Base-by-base conservation (phyloP, 768 basidiomycete genomes). In the Tulasnella sp. region DNA sequence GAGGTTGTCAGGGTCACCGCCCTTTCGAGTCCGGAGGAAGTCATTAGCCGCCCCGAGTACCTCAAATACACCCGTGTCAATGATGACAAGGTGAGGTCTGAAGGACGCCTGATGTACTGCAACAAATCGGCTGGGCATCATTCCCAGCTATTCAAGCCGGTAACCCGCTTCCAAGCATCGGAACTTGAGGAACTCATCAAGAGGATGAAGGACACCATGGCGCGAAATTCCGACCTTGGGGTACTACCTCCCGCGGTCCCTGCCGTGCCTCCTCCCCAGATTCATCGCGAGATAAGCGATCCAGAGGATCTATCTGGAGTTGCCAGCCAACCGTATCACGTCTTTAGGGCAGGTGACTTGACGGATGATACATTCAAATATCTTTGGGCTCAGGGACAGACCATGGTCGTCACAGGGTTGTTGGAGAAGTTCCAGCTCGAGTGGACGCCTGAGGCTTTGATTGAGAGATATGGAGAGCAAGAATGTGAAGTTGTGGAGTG, bases 401-500 rank as follows among this genome's bases (percentile, higher is more conserved):
- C 93, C 1, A 68, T 97, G 8, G 79, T 95, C 29, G 85, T 96
- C 49, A 85, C 82, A 27, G 80, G 77, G 27, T 70, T 89, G 19
- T 71, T 80, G 50, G 66, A 75, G 13, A 79, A 82, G 64, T 85
- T 92, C 70, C 73, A 77, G 65, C 70, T 85, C 62, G 68, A 76
- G 59, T 97, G 94, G 94, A 83, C 79, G 3, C 94, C 94, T 0
- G 79, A 85, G 58, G 86, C 84, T 67, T 92, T 98, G 70, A 78
- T 81, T 17, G 70, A 80, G 53, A 76, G 82, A 63, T 85, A 86
- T 68, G 83, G 80, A 5, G 70, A 74, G 9, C 79, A 86, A 63
- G 73, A 67, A 26, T 85, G 86, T 68, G 74, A 83, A 52, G 83
- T 96, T 59, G 76, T 90, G 15, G 88, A 95, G 69, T 95, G 90